phyloP scores from a whole-genome alignment of 345 rosid genomes.

The Hibiscus tridactylites region DNA sequence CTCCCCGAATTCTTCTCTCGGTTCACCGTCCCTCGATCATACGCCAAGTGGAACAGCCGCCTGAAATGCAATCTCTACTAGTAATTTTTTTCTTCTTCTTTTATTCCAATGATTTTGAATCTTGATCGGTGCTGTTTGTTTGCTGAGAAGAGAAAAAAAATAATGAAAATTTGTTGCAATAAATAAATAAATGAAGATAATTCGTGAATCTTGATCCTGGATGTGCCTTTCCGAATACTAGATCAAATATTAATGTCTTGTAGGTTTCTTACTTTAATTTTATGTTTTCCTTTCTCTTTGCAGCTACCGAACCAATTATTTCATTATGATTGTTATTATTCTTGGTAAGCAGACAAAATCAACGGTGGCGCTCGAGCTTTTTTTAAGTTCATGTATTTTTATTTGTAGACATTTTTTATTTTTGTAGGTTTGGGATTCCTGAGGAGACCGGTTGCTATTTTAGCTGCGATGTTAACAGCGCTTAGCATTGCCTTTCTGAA shows the following conservation, averaged over 20 bases:
- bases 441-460: slow-evolving; percentile 74
- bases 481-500: slow-evolving; percentile 74
- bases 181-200: not conserved
- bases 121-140: not conserved
- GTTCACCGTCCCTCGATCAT: slow-evolving; percentile 80
- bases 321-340: slow-evolving; percentile 73
- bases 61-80: slow-evolving; percentile 99
- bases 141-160: not conserved
- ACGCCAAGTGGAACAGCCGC: slow-evolving; percentile 89
- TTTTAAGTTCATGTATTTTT: not conserved
- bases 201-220: not conserved
- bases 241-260: not conserved
- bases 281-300: slow-evolving; percentile 13
- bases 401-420: not conserved
- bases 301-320: slow-evolving; percentile 97
- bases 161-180: not conserved
- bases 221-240: not conserved
- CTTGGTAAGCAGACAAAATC: slow-evolving; percentile 47
- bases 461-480: slow-evolving; percentile 66
- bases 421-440: slow-evolving; percentile 72
- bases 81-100: slow-evolving; percentile 22
- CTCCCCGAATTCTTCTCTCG: slow-evolving; percentile 81
- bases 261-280: not conserved
- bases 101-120: not conserved
- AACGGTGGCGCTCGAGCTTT: not conserved